Percentiles rank a stretch among this genome's conserved stretches.
Evolutionary conservation across 345 rosid genomes (phyloP).

Genomic region (Mercurialis annua): DNA sequence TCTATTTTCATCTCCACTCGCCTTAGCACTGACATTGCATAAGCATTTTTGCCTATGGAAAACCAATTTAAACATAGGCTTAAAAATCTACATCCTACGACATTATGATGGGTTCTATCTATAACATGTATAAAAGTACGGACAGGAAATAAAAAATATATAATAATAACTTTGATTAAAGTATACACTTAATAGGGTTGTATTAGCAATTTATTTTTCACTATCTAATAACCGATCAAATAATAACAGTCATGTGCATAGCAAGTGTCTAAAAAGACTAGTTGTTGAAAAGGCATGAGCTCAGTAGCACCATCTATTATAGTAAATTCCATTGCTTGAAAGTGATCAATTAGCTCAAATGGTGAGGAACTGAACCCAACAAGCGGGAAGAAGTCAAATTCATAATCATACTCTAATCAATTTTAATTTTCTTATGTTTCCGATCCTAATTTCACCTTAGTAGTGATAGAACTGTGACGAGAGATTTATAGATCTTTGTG

Average conservation of each 20-base stretch:
- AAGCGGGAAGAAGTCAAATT: conserved; percentile 1
- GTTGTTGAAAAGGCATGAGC: background rate
- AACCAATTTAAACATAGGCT: conserved; percentile 4
- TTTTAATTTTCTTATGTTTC: background rate
- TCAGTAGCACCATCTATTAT: background rate
- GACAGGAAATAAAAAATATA: too few species aligned
- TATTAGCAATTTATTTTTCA: too few species aligned
- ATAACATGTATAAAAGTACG: too few species aligned
- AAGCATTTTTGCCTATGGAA: conserved; percentile 69
- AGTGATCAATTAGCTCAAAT: background rate
- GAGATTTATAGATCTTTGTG: background rate
- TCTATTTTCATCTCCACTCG: conserved; percentile 81
- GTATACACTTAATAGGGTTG: too few species aligned
- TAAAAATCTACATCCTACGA: background rate
- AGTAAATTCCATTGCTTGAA: conserved; percentile 7
- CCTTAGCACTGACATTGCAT: conserved; percentile 74
- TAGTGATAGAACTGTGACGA: background rate
- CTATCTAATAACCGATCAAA: too few species aligned
- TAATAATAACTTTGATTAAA: too few species aligned
- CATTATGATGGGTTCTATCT: too few species aligned
- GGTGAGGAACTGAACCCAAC: background rate
- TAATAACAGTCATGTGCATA: too few species aligned
- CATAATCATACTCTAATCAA: background rate
- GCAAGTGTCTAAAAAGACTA: too few species aligned
- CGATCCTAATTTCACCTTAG: background rate